phyloP scores from a whole-genome alignment of 345 rosid species.

The Ceriops zippeliana region DNA sequence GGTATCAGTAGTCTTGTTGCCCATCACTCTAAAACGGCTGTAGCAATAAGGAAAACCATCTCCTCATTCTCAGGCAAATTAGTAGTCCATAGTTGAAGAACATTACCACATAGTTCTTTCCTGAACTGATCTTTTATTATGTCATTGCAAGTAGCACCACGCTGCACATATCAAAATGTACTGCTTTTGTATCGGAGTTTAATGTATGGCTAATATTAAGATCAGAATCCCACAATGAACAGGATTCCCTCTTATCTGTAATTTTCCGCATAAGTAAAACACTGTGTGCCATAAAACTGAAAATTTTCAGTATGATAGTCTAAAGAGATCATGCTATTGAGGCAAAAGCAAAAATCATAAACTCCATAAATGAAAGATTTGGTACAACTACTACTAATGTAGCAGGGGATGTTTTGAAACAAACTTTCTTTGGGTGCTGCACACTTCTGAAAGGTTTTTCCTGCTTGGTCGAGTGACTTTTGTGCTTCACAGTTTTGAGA shows the following conservation, averaged over 20 bases:
- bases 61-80: neutral
- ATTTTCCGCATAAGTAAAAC: too few relatives aligned
- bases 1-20: too few relatives aligned
- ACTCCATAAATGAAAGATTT: neutral
- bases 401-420: constrained; percentile 17
- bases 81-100: neutral
- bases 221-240: too few relatives aligned
- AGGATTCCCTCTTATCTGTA: too few relatives aligned
- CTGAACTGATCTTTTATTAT: neutral
- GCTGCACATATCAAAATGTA: too few relatives aligned
- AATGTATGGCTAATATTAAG: too few relatives aligned
- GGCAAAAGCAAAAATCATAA: neutral
- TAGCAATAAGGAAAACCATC: too few relatives aligned
- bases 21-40: too few relatives aligned
- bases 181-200: too few relatives aligned
- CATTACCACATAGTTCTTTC: neutral
- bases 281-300: neutral
- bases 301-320: neutral
- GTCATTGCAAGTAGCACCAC: neutral
- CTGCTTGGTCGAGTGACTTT: constrained; percentile 8
- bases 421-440: constrained; percentile 19
- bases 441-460: neutral
- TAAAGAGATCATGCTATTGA: neutral
- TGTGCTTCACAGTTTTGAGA: constrained; percentile 22
- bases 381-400: neutral